Conservation (phyloP, 2,329 filamentous ascomycete species). For the Sporothrix schenckii region DNA sequence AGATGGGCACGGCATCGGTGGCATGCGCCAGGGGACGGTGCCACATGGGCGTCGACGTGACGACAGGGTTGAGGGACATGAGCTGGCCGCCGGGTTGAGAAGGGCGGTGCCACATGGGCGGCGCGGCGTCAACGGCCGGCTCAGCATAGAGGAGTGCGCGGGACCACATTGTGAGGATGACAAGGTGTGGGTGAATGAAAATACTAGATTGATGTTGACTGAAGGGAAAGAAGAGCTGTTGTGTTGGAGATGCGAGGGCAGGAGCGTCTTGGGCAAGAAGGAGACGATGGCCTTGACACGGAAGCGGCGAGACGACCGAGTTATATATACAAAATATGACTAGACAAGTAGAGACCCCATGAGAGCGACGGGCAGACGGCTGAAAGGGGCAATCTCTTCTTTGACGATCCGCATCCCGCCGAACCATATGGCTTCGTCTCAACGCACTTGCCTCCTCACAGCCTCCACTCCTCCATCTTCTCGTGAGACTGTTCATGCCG, state of each 20-base stretch:
- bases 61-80: conserved; percentile 29
- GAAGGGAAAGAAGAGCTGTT: background rate
- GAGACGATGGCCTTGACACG: background rate
- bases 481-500: conserved; percentile 15
- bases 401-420: too few species aligned
- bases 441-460: background rate
- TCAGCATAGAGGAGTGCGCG: conserved; percentile 30
- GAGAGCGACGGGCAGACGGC: background rate
- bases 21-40: conserved; percentile 25
- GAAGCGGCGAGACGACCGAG: background rate
- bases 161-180: conserved; percentile 24
- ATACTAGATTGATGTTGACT: background rate
- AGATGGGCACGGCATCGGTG: conserved; percentile 32
- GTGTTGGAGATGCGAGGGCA: background rate
- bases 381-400: background rate
- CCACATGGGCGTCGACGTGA: conserved; percentile 30
- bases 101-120: conserved; percentile 32
- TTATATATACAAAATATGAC: background rate
- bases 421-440: background rate
- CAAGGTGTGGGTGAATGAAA: background rate
- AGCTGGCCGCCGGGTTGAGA: conserved; percentile 14
- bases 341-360: background rate
- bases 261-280: background rate
- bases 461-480: background rate
- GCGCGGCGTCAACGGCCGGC: conserved; percentile 28